phyloP scores from a whole-genome alignment of 345 rosid species.

The Moringa oleifera region DNA sequence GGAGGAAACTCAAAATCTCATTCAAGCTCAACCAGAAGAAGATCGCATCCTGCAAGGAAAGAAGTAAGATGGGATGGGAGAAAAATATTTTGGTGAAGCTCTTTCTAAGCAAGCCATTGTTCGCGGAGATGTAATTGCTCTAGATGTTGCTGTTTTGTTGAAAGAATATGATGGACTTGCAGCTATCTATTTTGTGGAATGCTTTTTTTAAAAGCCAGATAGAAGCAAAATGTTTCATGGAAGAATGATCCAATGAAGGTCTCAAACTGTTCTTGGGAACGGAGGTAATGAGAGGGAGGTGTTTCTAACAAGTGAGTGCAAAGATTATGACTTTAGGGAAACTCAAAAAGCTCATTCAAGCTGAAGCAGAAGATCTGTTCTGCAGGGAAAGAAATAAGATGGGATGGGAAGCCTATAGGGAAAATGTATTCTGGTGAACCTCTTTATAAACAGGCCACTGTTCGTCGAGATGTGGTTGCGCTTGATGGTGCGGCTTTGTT shows the following conservation, averaged over 20 bases:
- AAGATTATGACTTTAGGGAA: slow-evolving; percentile 35
- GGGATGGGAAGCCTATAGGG: slow-evolving; percentile 47
- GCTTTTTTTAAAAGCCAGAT: slow-evolving; percentile 44
- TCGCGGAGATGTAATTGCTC: slow-evolving; percentile 38
- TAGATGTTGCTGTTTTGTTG: slow-evolving; percentile 42
- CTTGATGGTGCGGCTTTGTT: slow-evolving; percentile 44
- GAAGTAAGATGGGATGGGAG: slow-evolving; percentile 45
- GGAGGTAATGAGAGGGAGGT: slow-evolving; percentile 61
- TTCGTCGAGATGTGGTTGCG: slow-evolving; percentile 38
- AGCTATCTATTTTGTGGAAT: slow-evolving; percentile 60
- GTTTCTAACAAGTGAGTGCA: slow-evolving; percentile 50
- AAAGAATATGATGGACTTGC: slow-evolving; percentile 36
- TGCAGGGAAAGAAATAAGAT: slow-evolving; percentile 32
- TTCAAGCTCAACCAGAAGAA: slow-evolving; percentile 20
- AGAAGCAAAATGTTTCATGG: slow-evolving; percentile 61
- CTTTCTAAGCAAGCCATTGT: slow-evolving; percentile 46
- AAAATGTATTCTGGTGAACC: no score
- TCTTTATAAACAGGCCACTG: no score
- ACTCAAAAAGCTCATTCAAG: slow-evolving; percentile 33
- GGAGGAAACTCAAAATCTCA: slow-evolving; percentile 29
- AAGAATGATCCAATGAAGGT: slow-evolving; percentile 43
- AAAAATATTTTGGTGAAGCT: no score
- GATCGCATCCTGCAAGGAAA: slow-evolving; percentile 21
- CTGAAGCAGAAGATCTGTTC: slow-evolving; percentile 20
- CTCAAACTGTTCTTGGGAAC: slow-evolving; percentile 53